These are phyloP conservation scores for Suhomyces sp. DNA, from an alignment of 805 yeast genomes.

Conservation along the genomic window DNA sequence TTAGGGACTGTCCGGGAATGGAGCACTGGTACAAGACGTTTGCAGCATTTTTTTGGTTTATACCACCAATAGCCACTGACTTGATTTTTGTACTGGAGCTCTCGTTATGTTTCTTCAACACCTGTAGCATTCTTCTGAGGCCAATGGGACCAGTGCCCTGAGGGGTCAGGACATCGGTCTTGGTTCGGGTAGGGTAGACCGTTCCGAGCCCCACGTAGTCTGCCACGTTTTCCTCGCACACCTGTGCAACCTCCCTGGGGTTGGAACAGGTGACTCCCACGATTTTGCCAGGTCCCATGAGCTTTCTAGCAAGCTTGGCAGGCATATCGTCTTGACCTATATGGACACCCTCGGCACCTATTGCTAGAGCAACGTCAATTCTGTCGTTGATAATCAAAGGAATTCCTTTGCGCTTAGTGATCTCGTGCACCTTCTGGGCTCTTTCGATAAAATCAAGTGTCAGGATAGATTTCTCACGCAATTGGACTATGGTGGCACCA, in stretches of 20 bases:
- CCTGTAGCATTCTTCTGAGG: constrained; percentile 48
- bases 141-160: constrained; percentile 61
- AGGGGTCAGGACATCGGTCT: constrained; percentile 53
- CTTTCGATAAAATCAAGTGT: constrained; percentile 64
- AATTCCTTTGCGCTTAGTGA: constrained; percentile 58
- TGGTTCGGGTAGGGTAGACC: constrained; percentile 71
- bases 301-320: constrained; percentile 50
- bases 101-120: constrained; percentile 31
- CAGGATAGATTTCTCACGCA: constrained; percentile 72
- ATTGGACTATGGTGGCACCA: constrained; percentile 80
- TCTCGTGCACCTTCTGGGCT: constrained; percentile 57
- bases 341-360: constrained; percentile 89
- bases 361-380: constrained; percentile 83
- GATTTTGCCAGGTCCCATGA: constrained; percentile 72
- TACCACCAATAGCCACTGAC: constrained; percentile 81
- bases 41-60: constrained; percentile 60
- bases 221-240: constrained; percentile 46
- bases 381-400: constrained; percentile 86
- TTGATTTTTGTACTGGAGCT: constrained; percentile 37
- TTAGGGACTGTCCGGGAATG: constrained; percentile 46
- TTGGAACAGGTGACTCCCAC: constrained; percentile 75
- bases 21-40: constrained; percentile 53
- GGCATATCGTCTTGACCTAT: constrained; percentile 91
- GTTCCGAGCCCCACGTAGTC: constrained; percentile 89
- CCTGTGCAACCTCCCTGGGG: constrained; percentile 52